These are phyloP conservation scores for Dionaea muscipula DNA, from an alignment of 179 eudicot species.

Conservation along the genomic window DNA sequence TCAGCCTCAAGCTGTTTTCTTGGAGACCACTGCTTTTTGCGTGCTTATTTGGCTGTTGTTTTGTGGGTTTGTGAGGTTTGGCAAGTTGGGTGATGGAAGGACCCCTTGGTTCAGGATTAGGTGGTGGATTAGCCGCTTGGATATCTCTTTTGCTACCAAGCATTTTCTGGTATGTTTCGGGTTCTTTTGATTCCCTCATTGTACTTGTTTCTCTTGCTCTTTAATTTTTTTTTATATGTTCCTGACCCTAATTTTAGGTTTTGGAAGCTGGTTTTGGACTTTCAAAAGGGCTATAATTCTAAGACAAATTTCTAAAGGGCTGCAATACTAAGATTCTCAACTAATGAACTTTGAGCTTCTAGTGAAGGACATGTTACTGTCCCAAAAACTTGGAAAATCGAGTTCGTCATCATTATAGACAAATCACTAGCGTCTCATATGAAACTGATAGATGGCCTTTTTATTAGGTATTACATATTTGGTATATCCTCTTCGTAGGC, in stretches of 20 bases:
- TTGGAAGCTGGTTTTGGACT: not conserved
- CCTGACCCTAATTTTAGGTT: not conserved
- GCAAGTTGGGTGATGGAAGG: slow-evolving; percentile 51
- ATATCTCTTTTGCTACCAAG: slow-evolving; percentile 62
- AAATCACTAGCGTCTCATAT: no score
- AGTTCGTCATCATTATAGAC: no score
- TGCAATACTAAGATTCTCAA: no score
- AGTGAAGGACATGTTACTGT: no score
- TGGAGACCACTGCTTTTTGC: slow-evolving; percentile 54
- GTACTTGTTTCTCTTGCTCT: not conserved
- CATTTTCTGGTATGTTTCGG: slow-evolving; percentile 63
- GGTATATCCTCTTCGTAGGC: no score
- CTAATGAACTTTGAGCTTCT: no score
- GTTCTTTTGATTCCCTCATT: not conserved
- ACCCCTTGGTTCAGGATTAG: slow-evolving; percentile 57
- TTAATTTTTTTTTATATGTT: not conserved
- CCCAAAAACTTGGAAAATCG: no score
- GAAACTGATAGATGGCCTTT: no score
- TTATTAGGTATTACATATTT: no score
- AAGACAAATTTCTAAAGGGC: no score
- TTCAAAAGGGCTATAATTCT: no score
- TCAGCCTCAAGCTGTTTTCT: slow-evolving; percentile 72
- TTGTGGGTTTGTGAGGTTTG: slow-evolving; percentile 43
- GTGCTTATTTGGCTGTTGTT: slow-evolving; percentile 53
- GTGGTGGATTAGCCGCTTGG: slow-evolving; percentile 94